Conservation (phyloP, 345 rosid genomes). For the Populus nigra region DNA sequence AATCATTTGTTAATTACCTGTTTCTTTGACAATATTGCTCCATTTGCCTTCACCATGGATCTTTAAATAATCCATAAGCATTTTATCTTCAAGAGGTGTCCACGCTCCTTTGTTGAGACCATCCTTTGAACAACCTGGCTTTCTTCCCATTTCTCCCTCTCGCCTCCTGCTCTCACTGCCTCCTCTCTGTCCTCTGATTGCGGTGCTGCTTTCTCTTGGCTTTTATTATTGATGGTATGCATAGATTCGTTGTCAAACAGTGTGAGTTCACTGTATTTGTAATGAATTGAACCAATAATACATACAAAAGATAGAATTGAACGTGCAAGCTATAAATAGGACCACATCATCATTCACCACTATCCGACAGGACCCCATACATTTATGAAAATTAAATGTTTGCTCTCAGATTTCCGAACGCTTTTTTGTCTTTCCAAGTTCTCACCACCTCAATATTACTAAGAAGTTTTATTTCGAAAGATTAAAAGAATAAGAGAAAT, state of each 20-base stretch:
- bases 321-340: neutral
- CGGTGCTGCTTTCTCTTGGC: neutral
- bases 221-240: neutral
- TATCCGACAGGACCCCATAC: neutral
- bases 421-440: neutral
- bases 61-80: constrained; percentile 29
- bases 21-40: constrained; percentile 24
- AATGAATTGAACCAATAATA: neutral
- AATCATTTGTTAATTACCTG: constrained; percentile 15
- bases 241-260: neutral
- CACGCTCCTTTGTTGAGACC: constrained; percentile 40
- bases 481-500: neutral
- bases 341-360: neutral
- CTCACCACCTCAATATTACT: neutral
- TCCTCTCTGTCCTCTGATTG: too few relatives aligned
- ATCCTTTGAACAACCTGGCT: constrained; percentile 21
- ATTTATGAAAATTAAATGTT: neutral
- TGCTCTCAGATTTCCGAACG: neutral
- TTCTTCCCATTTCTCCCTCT: constrained; percentile 21
- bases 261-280: neutral
- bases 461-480: neutral
- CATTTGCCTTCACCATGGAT: constrained; percentile 35
- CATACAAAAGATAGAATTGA: neutral
- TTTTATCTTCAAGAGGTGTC: constrained; percentile 29
- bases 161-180: neutral